Evolutionary conservation across 345 rosid genomes (phyloP).

Genomic region (Camelina neglecta): DNA sequence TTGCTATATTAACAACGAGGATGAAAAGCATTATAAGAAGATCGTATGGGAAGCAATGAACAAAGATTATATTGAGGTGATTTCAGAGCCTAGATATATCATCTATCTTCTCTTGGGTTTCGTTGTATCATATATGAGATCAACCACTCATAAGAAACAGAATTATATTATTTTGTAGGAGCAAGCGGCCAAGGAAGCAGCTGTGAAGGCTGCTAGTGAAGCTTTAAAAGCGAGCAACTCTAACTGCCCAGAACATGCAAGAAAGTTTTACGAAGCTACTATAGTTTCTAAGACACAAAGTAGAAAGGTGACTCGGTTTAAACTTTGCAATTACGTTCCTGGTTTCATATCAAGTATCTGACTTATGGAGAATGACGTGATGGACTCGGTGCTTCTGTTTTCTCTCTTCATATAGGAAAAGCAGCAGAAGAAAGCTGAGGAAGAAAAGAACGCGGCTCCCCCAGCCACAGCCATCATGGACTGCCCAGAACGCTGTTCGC

Average conservation of each 20-base stretch:
- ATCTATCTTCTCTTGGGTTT: slow-evolving; percentile 17
- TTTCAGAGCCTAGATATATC: slow-evolving; percentile 17
- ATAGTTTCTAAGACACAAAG: slow-evolving; percentile 61
- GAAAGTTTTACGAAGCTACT: slow-evolving; percentile 68
- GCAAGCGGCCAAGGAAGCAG: slow-evolving; percentile 93
- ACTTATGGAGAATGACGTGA: not conserved
- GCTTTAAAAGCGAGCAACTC: slow-evolving; percentile 62
- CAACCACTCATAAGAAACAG: not conserved
- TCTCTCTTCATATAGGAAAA: slow-evolving; percentile 59
- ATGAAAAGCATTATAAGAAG: slow-evolving; percentile 66
- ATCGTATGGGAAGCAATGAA: slow-evolving; percentile 87
- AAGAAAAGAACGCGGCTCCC: slow-evolving; percentile 64
- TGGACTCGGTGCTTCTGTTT: not conserved
- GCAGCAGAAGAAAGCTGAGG: slow-evolving; percentile 85
- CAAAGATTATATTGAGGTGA: slow-evolving; percentile 84
- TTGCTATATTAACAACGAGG: slow-evolving; percentile 77
- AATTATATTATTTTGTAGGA: slow-evolving; percentile 55
- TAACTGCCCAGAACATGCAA: slow-evolving; percentile 64
- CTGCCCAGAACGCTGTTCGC: slow-evolving; percentile 68
- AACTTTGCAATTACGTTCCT: slow-evolving; percentile 13
- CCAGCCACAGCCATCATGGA: slow-evolving; percentile 68
- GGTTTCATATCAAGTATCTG: slow-evolving; percentile 24
- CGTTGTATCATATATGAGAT: slow-evolving; percentile 18
- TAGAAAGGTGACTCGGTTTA: slow-evolving; percentile 61
- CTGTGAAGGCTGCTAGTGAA: slow-evolving; percentile 62